Percentiles rank a stretch among this genome's conserved stretches.
These are phyloP conservation scores for Cryomyces antarcticus DNA, from an alignment of 495 filamentous ascomycete genomes.

Conservation along the genomic window DNA sequence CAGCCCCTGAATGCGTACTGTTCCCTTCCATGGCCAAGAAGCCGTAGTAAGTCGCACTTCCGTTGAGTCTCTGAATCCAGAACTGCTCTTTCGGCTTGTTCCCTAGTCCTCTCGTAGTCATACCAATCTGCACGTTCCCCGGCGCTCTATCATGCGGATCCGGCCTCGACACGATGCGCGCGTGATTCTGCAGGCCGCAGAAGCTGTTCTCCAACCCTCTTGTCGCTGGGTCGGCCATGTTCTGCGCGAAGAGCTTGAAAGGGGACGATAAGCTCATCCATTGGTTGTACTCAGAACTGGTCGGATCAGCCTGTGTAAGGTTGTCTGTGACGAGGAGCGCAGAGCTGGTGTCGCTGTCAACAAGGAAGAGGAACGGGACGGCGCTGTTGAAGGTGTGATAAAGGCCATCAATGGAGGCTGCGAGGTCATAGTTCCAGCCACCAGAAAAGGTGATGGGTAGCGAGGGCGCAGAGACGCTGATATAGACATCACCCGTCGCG, in stretches of 20 bases:
- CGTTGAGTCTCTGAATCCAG: constrained; percentile 52
- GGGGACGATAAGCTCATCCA: constrained; percentile 38
- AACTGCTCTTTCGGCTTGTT: constrained; percentile 67
- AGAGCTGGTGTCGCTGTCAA: constrained; percentile 61
- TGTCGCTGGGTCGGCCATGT: constrained; percentile 33
- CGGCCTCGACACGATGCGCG: constrained; percentile 38
- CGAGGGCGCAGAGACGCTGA: constrained; percentile 51
- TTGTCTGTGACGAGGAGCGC: constrained; percentile 62
- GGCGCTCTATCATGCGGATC: constrained; percentile 15
- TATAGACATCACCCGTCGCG: constrained; percentile 42
- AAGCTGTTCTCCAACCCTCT: constrained; percentile 38
- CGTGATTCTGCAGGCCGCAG: constrained; percentile 32
- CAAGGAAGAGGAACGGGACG: constrained; percentile 36
- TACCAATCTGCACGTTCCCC: constrained; percentile 32
- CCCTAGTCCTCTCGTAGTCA: constrained; percentile 42
- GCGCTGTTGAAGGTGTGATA: constrained; percentile 39
- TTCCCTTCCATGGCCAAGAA: constrained; percentile 46
- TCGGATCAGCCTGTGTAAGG: constrained; percentile 29
- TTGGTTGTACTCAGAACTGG: constrained; percentile 21
- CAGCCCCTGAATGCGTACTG: constrained; percentile 26
- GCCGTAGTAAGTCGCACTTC: constrained; percentile 44
- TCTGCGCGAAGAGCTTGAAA: constrained; percentile 63
- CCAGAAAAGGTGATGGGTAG: constrained; percentile 32
- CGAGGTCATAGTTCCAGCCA: constrained; percentile 56
- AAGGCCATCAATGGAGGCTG: constrained; percentile 55